phyloP scores from a whole-genome alignment of 75 land plant species.

The Larix kaempferi region DNA sequence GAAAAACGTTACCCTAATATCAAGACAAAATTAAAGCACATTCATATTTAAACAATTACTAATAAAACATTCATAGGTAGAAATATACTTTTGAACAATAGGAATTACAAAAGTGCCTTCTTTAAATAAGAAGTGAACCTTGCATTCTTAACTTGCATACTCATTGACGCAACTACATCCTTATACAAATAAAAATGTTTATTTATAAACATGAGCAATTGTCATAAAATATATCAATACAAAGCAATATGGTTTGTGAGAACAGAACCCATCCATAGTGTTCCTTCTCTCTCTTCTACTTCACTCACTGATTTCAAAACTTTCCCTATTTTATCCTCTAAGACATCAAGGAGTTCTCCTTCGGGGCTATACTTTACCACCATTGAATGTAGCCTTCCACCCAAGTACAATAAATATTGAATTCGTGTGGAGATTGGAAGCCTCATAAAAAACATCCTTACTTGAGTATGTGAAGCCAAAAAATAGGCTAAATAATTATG shows the following conservation, averaged over 20 bases:
- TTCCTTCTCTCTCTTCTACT: constrained; percentile 53
- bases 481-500: constrained; percentile 9
- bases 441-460: constrained; percentile 21
- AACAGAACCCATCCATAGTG: constrained; percentile 47
- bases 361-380: constrained; percentile 26
- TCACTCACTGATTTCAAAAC: constrained; percentile 45
- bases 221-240: background rate
- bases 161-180: too few relatives aligned
- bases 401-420: constrained; percentile 13
- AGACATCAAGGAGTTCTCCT: constrained; percentile 32
- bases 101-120: too few relatives aligned
- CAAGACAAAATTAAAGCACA: too few relatives aligned
- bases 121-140: too few relatives aligned
- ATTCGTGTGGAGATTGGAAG: constrained; percentile 31
- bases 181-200: too few relatives aligned
- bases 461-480: constrained; percentile 12
- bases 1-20: too few relatives aligned
- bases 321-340: constrained; percentile 40
- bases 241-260: constrained; percentile 29
- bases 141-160: too few relatives aligned
- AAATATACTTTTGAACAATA: too few relatives aligned
- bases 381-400: constrained; percentile 26
- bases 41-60: too few relatives aligned
- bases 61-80: too few relatives aligned
- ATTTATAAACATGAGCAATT: too few relatives aligned